Base-by-base conservation (phyloP, 371 early-diverging fungal genomes). In the Racocetra persica region DNA sequence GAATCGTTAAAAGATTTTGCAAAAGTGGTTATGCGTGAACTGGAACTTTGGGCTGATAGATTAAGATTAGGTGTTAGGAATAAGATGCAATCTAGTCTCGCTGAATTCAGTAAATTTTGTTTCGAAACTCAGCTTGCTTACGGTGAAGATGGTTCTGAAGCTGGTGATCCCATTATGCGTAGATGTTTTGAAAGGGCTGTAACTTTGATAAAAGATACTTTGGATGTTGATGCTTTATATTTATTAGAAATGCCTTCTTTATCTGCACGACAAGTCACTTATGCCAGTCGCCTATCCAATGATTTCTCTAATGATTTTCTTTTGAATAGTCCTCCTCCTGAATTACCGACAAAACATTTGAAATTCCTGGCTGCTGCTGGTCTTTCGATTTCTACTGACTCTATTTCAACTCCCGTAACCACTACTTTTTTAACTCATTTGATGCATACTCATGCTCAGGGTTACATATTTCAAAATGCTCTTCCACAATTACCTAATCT, bases 41-140 rank as follows among this genome's bases (percentile, higher is more conserved):
- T 86, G 82, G 85, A 86, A 72, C 73, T 86, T 16, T 86, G 86
- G 86, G 81, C 84, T 63, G 86, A 86, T 59, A 82, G 83, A 51
- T 82, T 85, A 36, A 82, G 83, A 52, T 81, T 85, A 24, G 81
- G 84, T 51, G 81, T 83, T 26, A 81, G 84, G 38, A 85, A 85
- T 59, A 80, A 84, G 7, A 85, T 80, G 81, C 80, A 79, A 28
- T 11, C 55, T 22, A 60, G 51, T 36, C 32, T 80, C 49, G 77
- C 78, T 4, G 80, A 80, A 28, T 80, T 59, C 22, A 57, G 63
- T 36, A 80, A 80, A 54, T 76, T 80, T 32, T 41, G 81, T 24
- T 57, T 80, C 11, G 78, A 75, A 75, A 41, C 20, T 57, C 76
- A 75, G 32, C 18, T 75, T 1, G 22, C 32, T 22, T 14, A 73